phyloP scores from a whole-genome alignment of 441 rosid genomes.

The Arabidopsis hybrid region DNA sequence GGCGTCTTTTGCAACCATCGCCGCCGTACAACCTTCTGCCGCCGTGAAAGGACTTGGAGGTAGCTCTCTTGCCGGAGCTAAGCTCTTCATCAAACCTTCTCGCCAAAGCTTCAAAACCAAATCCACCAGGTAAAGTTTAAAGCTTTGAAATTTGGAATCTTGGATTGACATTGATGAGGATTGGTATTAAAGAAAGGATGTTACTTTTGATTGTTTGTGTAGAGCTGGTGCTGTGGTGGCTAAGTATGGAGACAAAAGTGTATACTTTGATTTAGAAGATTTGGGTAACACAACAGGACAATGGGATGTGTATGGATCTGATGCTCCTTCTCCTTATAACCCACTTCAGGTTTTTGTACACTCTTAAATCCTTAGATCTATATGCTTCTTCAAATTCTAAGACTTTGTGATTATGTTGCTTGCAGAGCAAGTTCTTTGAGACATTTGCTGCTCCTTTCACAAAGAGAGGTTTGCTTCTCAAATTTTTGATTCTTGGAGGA shows the following conservation, averaged over 20 bases:
- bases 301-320: slow-evolving; percentile 97
- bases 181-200: neutral
- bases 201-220: slow-evolving; percentile 6
- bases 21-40: slow-evolving; percentile 68
- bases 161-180: slow-evolving; percentile 18
- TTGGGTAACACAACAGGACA: slow-evolving; percentile 96
- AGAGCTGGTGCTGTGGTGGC: slow-evolving; percentile 84
- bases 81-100: slow-evolving; percentile 74
- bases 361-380: neutral
- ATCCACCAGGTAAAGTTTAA: slow-evolving; percentile 39
- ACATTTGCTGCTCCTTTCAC: slow-evolving; percentile 94
- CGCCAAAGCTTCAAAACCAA: slow-evolving; percentile 65
- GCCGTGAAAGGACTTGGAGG: slow-evolving; percentile 79
- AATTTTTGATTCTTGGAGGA: slow-evolving; percentile 91
- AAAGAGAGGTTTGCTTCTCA: slow-evolving; percentile 93
- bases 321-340: slow-evolving; percentile 98
- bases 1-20: slow-evolving; percentile 84
- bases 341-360: slow-evolving; percentile 70
- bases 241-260: slow-evolving; percentile 96
- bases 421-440: slow-evolving; percentile 99
- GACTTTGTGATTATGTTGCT: slow-evolving; percentile 27
- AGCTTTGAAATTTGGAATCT: neutral
- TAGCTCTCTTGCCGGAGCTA: slow-evolving; percentile 77
- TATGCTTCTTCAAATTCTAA: slow-evolving; percentile 9
- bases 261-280: slow-evolving; percentile 95